phyloP scores from a whole-genome alignment of 2,329 filamentous ascomycete species.

The Aspergillus sp. region DNA sequence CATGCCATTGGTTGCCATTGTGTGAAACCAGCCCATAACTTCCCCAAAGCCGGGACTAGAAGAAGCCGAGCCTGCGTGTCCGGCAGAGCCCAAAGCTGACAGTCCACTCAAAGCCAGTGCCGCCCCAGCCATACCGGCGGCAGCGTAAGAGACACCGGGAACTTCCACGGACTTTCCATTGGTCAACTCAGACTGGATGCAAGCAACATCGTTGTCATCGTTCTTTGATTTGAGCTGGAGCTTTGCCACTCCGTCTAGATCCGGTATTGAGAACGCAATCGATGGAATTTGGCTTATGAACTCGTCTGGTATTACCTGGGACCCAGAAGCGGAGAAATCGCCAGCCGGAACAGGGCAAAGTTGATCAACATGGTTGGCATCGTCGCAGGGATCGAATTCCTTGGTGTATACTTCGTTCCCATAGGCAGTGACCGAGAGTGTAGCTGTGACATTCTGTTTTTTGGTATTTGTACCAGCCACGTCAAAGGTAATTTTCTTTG shows the following conservation, averaged over 20 bases:
- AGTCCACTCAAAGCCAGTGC: slow-evolving; percentile 73
- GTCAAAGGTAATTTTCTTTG: slow-evolving; percentile 75
- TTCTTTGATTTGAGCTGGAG: slow-evolving; percentile 69
- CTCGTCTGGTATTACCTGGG: slow-evolving; percentile 67
- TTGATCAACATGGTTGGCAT: slow-evolving; percentile 63
- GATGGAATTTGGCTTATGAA: slow-evolving; percentile 75
- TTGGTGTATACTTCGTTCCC: slow-evolving; percentile 77
- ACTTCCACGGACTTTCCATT: slow-evolving; percentile 83
- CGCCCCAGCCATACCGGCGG: slow-evolving; percentile 80
- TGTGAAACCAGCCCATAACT: slow-evolving; percentile 86
- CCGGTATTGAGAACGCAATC: slow-evolving; percentile 87
- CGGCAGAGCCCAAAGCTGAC: slow-evolving; percentile 64
- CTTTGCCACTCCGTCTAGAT: slow-evolving; percentile 82
- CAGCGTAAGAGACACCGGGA: slow-evolving; percentile 76
- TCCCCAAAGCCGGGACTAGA: slow-evolving; percentile 83
- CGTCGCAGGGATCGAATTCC: slow-evolving; percentile 78
- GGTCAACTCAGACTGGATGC: slow-evolving; percentile 74
- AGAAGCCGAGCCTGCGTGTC: slow-evolving; percentile 61
- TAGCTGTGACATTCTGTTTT: slow-evolving; percentile 76
- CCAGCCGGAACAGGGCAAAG: slow-evolving; percentile 83
- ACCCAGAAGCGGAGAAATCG: slow-evolving; percentile 70
- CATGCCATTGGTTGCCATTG: slow-evolving; percentile 95
- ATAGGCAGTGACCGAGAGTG: slow-evolving; percentile 77
- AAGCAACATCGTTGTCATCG: slow-evolving; percentile 67
- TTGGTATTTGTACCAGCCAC: slow-evolving; percentile 73